Base-by-base conservation (phyloP, 768 basidiomycete genomes). In the Terana coerulea region DNA sequence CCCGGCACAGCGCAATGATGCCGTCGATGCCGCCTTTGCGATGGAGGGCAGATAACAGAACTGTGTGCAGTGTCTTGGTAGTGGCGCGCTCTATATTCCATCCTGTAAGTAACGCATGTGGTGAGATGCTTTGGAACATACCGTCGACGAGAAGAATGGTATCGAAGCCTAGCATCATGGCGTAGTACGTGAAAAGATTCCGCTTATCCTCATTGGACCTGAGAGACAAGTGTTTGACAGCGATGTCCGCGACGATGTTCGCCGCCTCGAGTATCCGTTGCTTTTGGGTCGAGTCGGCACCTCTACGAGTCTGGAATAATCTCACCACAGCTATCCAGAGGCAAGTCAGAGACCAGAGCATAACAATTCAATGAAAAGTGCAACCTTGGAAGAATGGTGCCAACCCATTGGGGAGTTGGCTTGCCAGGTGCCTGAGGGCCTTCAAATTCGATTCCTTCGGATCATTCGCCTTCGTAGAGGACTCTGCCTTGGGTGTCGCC, bases 321-420 rank as follows among this genome's bases (percentile, higher is more conserved):
- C 93, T 91, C 54, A 91, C 84, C 61, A 91, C 81, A 12, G 92
- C 91, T 94, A 49, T 41, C 11, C 5, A n/a, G 7, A 8, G 45
- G n/a, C n/a, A n/a, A 25, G 12, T 14, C 14, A 36, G 30, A 35
- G 22, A 19, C 14, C 19, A n/a, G 12, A 14, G 47, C 26, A 9
- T 15, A 49, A 46, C 30, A 29, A 41, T 17, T 49, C 40, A 44
- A 17, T 35, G 19, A 14, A 21, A 24, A 43, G n/a, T 64, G 73
- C 52, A 67, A 91, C 93, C 82, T 77, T 91, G 91, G 69, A 93
- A 91, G 67, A 97, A 88, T 1, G 92, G 88, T 1, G 83, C 79
- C 51, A 94, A 68, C 2, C 83, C 76, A 30, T 76, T 80, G 0
- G 91, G 90, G 44, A 94, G 74, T 24, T 88, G 85, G 54, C 84